phyloP scores from a whole-genome alignment of 108 stramenopile species.

The Cyclotella choctawhatcheeana region DNA sequence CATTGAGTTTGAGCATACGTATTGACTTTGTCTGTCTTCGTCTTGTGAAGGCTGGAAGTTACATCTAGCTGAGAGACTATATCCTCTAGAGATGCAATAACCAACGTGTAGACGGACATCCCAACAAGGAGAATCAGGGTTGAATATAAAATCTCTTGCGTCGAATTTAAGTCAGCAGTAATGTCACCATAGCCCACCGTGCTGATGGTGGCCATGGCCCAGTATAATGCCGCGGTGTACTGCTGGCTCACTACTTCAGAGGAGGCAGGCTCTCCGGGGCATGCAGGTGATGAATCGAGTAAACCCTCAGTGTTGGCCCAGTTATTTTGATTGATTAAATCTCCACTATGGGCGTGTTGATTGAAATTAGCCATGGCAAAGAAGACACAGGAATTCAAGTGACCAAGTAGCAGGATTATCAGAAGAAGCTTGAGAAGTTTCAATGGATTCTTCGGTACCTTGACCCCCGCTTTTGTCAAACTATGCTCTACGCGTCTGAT shows the following conservation, averaged over 20 bases:
- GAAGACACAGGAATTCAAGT: slow-evolving; percentile 51
- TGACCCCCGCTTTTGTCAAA: slow-evolving; percentile 38
- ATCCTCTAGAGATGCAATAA: slow-evolving; percentile 63
- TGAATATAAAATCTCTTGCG: slow-evolving; percentile 53
- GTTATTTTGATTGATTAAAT: slow-evolving; percentile 18
- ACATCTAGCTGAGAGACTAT: slow-evolving; percentile 72
- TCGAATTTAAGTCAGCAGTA: slow-evolving; percentile 42
- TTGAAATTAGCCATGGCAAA: slow-evolving; percentile 53
- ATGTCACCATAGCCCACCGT: slow-evolving; percentile 70
- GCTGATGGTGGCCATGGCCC: slow-evolving; percentile 62
- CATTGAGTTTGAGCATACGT: slow-evolving; percentile 36
- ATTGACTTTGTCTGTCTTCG: slow-evolving; percentile 48
- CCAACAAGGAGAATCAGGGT: slow-evolving; percentile 54
- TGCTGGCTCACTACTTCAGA: slow-evolving; percentile 18
- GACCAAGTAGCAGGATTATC: slow-evolving; percentile 45
- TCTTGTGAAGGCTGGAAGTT: slow-evolving; percentile 58
- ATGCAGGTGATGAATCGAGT: slow-evolving; percentile 16
- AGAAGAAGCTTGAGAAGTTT: slow-evolving; percentile 45
- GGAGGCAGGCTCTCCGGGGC: slow-evolving; percentile 34
- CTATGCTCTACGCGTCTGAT: slow-evolving; percentile 33
- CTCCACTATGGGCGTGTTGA: slow-evolving; percentile 33
- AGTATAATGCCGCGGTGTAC: slow-evolving; percentile 60
- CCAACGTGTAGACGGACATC: slow-evolving; percentile 54
- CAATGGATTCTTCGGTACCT: slow-evolving; percentile 48
- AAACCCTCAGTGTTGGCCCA: slow-evolving; percentile 41